A percentile compares a stretch with the other conserved stretches of the same genome.
Evolutionary conservation across 306 rosid genomes (phyloP).

Genomic region (Sesbania bispinosa): DNA sequence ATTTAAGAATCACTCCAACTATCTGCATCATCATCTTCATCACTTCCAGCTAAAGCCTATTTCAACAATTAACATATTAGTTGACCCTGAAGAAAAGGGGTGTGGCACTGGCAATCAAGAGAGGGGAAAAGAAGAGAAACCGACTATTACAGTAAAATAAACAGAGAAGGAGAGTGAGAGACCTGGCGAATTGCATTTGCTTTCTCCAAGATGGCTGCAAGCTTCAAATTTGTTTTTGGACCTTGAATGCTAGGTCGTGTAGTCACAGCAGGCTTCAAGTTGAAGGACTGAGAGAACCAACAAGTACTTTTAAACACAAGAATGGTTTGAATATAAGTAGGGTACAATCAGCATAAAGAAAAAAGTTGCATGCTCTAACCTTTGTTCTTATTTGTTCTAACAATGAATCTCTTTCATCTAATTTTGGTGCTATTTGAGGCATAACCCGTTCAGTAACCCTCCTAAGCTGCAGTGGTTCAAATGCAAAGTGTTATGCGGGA

Average conservation of each 20-base stretch:
- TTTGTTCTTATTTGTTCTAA: conserved; percentile 89
- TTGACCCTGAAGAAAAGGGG: not conserved
- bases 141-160: not conserved
- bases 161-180: conserved; percentile 26
- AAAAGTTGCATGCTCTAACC: conserved; percentile 49
- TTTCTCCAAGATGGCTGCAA: conserved; percentile 92
- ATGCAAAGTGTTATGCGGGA: conserved; percentile 24
- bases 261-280: conserved; percentile 70
- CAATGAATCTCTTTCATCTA: conserved; percentile 79
- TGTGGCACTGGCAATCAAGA: not conserved
- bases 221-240: conserved; percentile 81
- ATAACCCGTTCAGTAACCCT: conserved; percentile 69
- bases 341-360: not conserved
- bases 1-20: conserved; percentile 78
- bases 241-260: conserved; percentile 79
- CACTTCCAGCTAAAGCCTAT: conserved; percentile 90
- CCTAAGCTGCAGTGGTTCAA: conserved; percentile 69
- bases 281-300: conserved; percentile 71
- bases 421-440: conserved; percentile 58
- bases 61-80: conserved; percentile 22
- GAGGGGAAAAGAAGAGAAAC: not conserved
- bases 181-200: conserved; percentile 99
- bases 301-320: not conserved
- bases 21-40: conserved; percentile 79
- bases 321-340: not conserved